Base-by-base conservation (phyloP, 1,139 yeast species). In the Suhomyces bribrorum region DNA sequence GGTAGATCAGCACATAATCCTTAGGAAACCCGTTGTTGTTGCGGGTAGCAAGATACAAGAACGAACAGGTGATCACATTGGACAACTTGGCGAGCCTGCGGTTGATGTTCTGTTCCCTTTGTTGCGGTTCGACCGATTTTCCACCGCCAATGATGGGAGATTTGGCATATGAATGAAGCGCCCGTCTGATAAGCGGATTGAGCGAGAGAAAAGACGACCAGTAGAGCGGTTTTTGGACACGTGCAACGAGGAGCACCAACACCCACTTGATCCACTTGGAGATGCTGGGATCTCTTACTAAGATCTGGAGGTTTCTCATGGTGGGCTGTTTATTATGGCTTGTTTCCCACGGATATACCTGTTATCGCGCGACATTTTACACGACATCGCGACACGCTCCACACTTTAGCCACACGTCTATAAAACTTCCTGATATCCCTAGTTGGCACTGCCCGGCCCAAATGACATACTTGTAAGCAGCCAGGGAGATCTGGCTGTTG, bases 1-100 rank as follows among this genome's bases (percentile, higher is more conserved):
- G 45, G 40, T 64, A 67, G n/a, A 70, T 55, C 48, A 62, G 58
- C 7, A 61, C 47, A 42, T 70, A 71, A 48, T 71, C 77, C 44
- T 67, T 65, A 13, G 75, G 73, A 26, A 71, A 56, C 8, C 35
- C 39, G 9, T 46, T 40, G 38, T 59, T 65, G 31, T 50, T 53
- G n/a, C 54, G 45, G 1, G 64, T 49, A 3, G 75, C 75, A 17
- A 44, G 40, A 38, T 64, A 69, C 29, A 70, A 53, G 26, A 70
- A 47, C 2, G 43, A 40, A 31, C 65, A 55, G 16, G 64, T 53
- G 18, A 61, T 43, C 7, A 56, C 43, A 46, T 70, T 70, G 31
- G 71, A 50, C 7, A 58, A 22, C 34, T 59, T 57, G 29, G 34
- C 27, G 13, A 39, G 22, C 7, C 41, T 16, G 11, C 41, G 34